These are phyloP conservation scores for Secale cereale DNA, from an alignment of 176 grass and related monocot genomes.

Conservation along the genomic window DNA sequence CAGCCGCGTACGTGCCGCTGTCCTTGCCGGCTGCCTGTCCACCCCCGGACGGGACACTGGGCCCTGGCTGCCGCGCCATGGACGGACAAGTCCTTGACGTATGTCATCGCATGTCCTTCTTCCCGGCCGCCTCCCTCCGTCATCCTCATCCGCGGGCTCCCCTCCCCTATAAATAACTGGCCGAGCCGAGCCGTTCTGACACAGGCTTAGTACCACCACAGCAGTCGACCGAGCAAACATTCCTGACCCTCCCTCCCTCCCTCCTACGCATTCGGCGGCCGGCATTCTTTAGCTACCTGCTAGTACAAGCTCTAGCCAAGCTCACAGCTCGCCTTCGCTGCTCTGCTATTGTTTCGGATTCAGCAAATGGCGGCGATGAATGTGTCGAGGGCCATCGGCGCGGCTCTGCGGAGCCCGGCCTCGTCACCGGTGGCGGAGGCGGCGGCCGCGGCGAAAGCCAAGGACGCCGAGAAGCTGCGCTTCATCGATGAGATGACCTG, in stretches of 20 bases:
- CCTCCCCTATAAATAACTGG: slow-evolving; percentile 46
- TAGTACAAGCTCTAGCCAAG: neutral
- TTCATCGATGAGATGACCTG: slow-evolving; percentile 91
- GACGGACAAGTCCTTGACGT: slow-evolving; percentile 43
- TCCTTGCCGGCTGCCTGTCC: slow-evolving; percentile 60
- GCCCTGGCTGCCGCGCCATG: slow-evolving; percentile 37
- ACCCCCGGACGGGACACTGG: slow-evolving; percentile 42
- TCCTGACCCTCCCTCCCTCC: neutral
- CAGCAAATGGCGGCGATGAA: slow-evolving; percentile 69
- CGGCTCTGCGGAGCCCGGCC: slow-evolving; percentile 24
- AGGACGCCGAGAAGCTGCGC: slow-evolving; percentile 71
- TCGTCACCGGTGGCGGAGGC: slow-evolving; percentile 12
- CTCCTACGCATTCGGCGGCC: neutral
- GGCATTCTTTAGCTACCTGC: neutral
- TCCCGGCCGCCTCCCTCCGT: neutral
- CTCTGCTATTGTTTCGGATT: neutral
- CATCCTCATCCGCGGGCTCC: neutral
- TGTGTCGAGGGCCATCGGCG: slow-evolving; percentile 14
- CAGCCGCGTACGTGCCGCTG: neutral
- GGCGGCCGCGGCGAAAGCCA: slow-evolving; percentile 44
- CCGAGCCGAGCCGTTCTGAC: slow-evolving; percentile 16
- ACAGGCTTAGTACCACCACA: neutral
- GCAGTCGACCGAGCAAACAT: slow-evolving; percentile 14
- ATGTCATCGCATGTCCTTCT: slow-evolving; percentile 31
- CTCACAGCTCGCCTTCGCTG: neutral